phyloP scores from a whole-genome alignment of 352 stramenopile genomes.

The Phytopythium cucurbitacearum region DNA sequence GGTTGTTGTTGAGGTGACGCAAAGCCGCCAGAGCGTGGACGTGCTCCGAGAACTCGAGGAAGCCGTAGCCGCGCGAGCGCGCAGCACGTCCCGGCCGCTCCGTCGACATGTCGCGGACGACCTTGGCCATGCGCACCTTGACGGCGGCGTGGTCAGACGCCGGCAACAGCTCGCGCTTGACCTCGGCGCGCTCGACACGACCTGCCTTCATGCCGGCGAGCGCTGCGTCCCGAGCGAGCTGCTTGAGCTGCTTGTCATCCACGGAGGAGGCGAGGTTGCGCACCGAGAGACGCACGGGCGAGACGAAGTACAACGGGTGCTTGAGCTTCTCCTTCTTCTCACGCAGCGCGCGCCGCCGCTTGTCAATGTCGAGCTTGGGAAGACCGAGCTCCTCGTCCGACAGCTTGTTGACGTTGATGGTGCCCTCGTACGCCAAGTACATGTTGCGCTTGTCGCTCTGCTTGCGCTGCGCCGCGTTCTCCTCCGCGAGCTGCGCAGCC shows the following conservation, averaged over 20 bases:
- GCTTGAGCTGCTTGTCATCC: conserved; percentile 90
- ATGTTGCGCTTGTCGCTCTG: conserved; percentile 94
- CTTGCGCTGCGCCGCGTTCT: conserved; percentile 47
- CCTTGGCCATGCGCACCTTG: conserved; percentile 82
- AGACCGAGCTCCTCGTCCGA: conserved; percentile 83
- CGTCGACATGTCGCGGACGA: conserved; percentile 71
- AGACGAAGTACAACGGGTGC: conserved; percentile 97
- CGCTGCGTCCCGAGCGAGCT: conserved; percentile 82
- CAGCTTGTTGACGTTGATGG: conserved; percentile 90
- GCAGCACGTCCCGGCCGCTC: conserved; percentile 31
- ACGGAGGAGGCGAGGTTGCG: conserved; percentile 88
- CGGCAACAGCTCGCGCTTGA: conserved; percentile 59
- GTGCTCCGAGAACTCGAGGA: conserved; percentile 98
- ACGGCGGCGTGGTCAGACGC: conserved; percentile 32
- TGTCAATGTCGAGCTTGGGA: conserved; percentile 92
- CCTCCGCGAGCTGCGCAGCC: conserved; percentile 51
- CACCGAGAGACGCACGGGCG: conserved; percentile 91
- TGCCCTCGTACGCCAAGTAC: conserved; percentile 94
- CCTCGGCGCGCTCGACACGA: conserved; percentile 78
- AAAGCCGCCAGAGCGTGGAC: conserved; percentile 94
- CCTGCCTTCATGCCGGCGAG: conserved; percentile 60
- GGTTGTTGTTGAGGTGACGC: conserved; percentile 97
- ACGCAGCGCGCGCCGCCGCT: conserved; percentile 87
- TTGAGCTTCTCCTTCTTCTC: conserved; percentile 97
- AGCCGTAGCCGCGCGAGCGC: conserved; percentile 81